Evolutionary conservation across 306 rosid genomes (phyloP), one percentile per base, ranked within the genome.

Genomic region (Trifolium pratense): DNA sequence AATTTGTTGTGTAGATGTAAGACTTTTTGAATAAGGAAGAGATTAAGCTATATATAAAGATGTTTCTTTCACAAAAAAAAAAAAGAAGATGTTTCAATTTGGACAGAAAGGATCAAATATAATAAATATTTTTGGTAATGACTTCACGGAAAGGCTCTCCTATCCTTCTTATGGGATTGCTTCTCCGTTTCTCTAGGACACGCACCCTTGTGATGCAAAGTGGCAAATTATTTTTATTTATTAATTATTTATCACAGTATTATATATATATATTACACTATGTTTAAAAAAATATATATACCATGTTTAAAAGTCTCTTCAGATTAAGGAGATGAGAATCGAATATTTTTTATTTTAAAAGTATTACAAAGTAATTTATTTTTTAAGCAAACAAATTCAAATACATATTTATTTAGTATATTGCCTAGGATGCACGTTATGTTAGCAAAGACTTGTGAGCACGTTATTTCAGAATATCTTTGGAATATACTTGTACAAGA

Each of bases 391-490:
- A 49, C 55, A 49, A 49, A 49, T 52, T 52, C 25, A 52, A 53
- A 9, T 52, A 18, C 25, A 5, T 1, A 52, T 17, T 52, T 52
- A 52, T 52, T 52, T 52, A 51, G 12, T 17, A 16, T 6, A 25
- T 51, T 17, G 12, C 17, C 4, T 51, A 17, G 59, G 29, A 52
- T 18, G 18, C 26, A 18, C 59, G 13, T 52, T 52, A 52, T 52
- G 26, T 49, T n/a, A 49, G 17, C 56, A 7, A 2, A 16, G 56
- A 49, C 12, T 7, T 51, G 31, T 53, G 29, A 18, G 15, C 59
- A 53, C 71, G 76, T 26, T 37, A 68, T 51, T n/a, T 51, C 21
- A 7, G 79, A 74, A 79, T 79, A 79, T 74, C 60, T 67, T 37
- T 10, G 18, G 79, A 49, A 79, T 79, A 79, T 79, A 29, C 79